Evolutionary conservation across 2,329 filamentous ascomycete genomes (phyloP).

Genomic region (Myriosclerotinia scirpicola): DNA sequence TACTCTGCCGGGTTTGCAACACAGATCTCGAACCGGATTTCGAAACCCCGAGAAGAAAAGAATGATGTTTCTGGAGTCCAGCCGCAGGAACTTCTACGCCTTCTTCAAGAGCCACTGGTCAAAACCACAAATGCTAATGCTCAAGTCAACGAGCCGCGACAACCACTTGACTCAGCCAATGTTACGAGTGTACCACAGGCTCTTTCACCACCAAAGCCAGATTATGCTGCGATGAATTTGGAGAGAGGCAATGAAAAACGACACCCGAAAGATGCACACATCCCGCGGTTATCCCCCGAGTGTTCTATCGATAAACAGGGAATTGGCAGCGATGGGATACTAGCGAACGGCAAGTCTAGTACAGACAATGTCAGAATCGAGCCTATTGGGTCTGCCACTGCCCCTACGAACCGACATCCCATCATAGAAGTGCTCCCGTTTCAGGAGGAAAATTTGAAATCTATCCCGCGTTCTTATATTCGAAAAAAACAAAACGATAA

Average conservation of each 20-base stretch:
- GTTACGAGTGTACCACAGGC: neutral
- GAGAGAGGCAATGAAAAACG: neutral
- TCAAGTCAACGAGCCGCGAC: neutral
- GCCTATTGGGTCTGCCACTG: neutral
- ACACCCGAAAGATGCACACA: neutral
- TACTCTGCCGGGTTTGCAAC: conserved; percentile 22
- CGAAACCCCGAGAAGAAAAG: neutral
- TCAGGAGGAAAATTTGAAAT: conserved; percentile 29
- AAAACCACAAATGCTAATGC: conserved; percentile 26
- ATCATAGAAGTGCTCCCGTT: conserved; percentile 28
- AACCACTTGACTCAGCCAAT: neutral
- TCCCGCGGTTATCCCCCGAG: neutral
- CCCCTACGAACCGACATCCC: too few relatives aligned
- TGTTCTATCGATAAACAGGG: conserved; percentile 1
- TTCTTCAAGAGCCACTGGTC: neutral
- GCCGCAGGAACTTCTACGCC: neutral
- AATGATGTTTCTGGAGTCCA: neutral
- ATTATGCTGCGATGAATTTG: neutral
- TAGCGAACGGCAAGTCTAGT: neutral
- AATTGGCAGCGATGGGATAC: neutral
- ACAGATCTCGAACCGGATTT: conserved; percentile 4
- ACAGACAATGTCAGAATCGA: neutral
- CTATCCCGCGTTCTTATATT: conserved; percentile 47
- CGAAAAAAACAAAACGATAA: conserved; percentile 51
- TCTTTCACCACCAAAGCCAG: neutral